A percentile compares a stretch with the other conserved stretches of the same genome.
Evolutionary conservation across 2,329 filamentous ascomycete species (phyloP).

Genomic region (Arthroderma sp.): DNA sequence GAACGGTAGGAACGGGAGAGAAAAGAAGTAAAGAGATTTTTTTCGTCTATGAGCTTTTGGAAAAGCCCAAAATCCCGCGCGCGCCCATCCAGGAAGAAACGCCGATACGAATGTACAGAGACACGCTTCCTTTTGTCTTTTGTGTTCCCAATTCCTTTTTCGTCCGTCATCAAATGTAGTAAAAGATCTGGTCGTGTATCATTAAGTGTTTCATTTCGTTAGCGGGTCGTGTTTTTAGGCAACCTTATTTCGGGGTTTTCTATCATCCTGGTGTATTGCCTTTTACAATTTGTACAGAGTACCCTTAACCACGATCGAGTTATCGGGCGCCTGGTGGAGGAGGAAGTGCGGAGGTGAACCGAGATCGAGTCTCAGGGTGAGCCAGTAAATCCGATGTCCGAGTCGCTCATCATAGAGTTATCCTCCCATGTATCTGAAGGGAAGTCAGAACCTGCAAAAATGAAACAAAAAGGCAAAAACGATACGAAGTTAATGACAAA

Average conservation of each 20-base stretch:
- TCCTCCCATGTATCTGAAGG: slow-evolving; percentile 32
- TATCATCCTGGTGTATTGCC: too few relatives aligned
- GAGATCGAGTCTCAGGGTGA: slow-evolving; percentile 18
- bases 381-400: slow-evolving; percentile 25
- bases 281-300: too few relatives aligned
- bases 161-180: too few relatives aligned
- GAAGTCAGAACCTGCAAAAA: slow-evolving; percentile 25
- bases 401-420: slow-evolving; percentile 30
- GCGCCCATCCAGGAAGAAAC: too few relatives aligned
- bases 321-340: too few relatives aligned
- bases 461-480: slow-evolving; percentile 13
- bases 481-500: slow-evolving; percentile 4
- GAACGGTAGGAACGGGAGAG: background rate
- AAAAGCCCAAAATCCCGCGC: too few relatives aligned
- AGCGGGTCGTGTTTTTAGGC: background rate
- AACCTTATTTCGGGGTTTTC: too few relatives aligned
- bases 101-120: too few relatives aligned
- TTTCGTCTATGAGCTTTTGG: background rate
- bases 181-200: background rate
- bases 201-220: background rate
- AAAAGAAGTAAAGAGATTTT: background rate
- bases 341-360: background rate
- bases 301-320: too few relatives aligned
- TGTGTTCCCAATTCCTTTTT: too few relatives aligned
- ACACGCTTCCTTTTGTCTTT: too few relatives aligned